Base-by-base conservation (phyloP, 2,329 filamentous ascomycete species). In the Leptographium radiaticola region DNA sequence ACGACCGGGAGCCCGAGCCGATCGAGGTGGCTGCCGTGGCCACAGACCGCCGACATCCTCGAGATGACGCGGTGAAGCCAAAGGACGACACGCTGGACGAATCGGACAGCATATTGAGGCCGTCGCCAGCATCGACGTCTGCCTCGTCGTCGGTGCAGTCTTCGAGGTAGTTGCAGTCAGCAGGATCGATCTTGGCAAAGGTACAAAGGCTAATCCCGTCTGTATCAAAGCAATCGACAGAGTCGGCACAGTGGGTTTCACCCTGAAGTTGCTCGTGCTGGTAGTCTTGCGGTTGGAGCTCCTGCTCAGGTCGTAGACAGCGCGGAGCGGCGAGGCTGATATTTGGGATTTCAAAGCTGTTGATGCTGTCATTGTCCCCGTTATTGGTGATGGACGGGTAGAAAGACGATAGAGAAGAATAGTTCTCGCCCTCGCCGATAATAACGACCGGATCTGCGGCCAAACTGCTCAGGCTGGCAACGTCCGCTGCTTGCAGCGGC, bases 11-110 rank as follows among this genome's bases (percentile, higher is more conserved):
- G 25, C 65, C 68, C 2, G 67, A 66, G 6, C 67, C 66, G 36
- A 71, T 59, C 20, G 70, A 71, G 4, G 72, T 73, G 36, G 68
- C 68, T 31, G 67, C 59, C 2, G 71, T 73, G 39, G 64, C 59
- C 48, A 71, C 64, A 0, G 71, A 73, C 46, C 65, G 67, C 34
- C 68, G 65, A 42, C 67, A 63, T 36, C 61, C 64, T 10, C 64
- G 63, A 36, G 65, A 65, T 2, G 51, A 45, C 12, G 63, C 64
- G 42, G 67, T 64, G 50, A 69, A 60, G 25, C 60, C 66, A 55
- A 62, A 65, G 5, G 70, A 73, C 33, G 63, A 69, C 46, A 66
- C 60, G 62, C 59, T 59, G 42, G 52, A 51, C 8, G 50, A 31
- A 16, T 54, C 52, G 11, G 56, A 52, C 20, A 38, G 11, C 33